phyloP scores from a whole-genome alignment of 1,139 yeast species.

The Lodderomyces beijingensis region DNA sequence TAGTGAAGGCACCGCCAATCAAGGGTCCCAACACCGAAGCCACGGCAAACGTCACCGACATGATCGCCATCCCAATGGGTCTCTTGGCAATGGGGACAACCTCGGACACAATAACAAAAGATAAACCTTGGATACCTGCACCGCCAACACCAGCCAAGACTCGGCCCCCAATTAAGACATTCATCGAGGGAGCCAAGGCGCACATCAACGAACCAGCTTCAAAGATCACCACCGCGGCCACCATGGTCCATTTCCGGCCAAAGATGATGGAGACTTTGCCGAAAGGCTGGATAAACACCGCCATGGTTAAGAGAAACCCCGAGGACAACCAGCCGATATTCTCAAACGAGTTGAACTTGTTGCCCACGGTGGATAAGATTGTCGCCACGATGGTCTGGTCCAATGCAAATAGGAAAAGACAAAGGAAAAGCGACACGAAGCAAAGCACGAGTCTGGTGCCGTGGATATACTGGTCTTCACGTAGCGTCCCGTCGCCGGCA shows the following conservation, averaged over 20 bases:
- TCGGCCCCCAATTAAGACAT: slow-evolving; percentile 36
- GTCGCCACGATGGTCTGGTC: slow-evolving; percentile 41
- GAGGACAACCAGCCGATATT: slow-evolving; percentile 59
- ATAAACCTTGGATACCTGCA: slow-evolving; percentile 27
- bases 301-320: slow-evolving; percentile 48
- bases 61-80: slow-evolving; percentile 32
- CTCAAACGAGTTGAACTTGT: slow-evolving; percentile 40
- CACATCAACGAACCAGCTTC: slow-evolving; percentile 38
- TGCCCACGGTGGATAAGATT: slow-evolving; percentile 33
- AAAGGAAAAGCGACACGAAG: slow-evolving; percentile 23
- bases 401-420: slow-evolving; percentile 34
- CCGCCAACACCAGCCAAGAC: slow-evolving; percentile 34
- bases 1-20: slow-evolving; percentile 49
- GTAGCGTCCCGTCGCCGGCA: slow-evolving; percentile 41
- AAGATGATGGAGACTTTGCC: slow-evolving; percentile 43
- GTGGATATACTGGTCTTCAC: slow-evolving; percentile 35
- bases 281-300: slow-evolving; percentile 35
- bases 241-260: slow-evolving; percentile 40
- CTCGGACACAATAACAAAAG: slow-evolving; percentile 27
- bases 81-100: slow-evolving; percentile 26
- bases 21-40: slow-evolving; percentile 58
- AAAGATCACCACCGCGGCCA: slow-evolving; percentile 30
- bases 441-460: slow-evolving; percentile 27
- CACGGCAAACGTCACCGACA: slow-evolving; percentile 35
- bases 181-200: slow-evolving; percentile 32